Conservation (phyloP, 2,329 filamentous ascomycete species). For the Talaromyces rugulosus region DNA sequence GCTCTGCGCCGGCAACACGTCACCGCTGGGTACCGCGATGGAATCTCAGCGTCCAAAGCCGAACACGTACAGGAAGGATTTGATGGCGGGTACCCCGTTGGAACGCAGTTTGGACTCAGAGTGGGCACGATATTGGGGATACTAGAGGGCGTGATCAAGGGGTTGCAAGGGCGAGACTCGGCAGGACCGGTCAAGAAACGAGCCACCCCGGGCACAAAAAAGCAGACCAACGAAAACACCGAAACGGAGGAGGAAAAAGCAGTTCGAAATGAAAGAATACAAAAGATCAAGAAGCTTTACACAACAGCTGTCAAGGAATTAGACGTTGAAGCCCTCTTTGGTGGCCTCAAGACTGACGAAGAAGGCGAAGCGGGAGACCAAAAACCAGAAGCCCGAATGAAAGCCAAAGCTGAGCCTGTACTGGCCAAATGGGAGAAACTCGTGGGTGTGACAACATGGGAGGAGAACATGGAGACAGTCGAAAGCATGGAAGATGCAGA, state of each 20-base stretch:
- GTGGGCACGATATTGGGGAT: constrained; percentile 73
- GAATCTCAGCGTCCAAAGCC: constrained; percentile 71
- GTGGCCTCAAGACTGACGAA: constrained; percentile 19
- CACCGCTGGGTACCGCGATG: constrained; percentile 87
- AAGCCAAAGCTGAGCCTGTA: constrained; percentile 25
- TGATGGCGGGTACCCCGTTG: constrained; percentile 83
- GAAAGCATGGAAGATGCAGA: constrained; percentile 26
- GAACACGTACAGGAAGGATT: constrained; percentile 79
- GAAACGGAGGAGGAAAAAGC: constrained; percentile 5
- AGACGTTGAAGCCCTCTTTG: constrained; percentile 60
- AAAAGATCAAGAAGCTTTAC: constrained; percentile 30
- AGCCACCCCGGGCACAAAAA: constrained; percentile 14
- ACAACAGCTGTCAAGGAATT: constrained; percentile 55
- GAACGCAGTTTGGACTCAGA: constrained; percentile 71
- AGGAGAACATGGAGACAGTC: constrained; percentile 34
- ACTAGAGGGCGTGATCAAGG: constrained; percentile 63
- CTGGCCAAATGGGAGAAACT: constrained; percentile 28
- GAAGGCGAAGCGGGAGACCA: constrained; percentile 14
- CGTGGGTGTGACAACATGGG: constrained; percentile 32
- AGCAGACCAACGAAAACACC: neutral
- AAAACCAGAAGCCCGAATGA: constrained; percentile 26
- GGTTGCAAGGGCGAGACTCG: constrained; percentile 22
- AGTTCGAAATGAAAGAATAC: constrained; percentile 35
- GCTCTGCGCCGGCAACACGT: constrained; percentile 71
- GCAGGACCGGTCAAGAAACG: constrained; percentile 23